These are phyloP conservation scores for Tilletiopsis washingtonensis DNA, from an alignment of 1,284 basidiomycete genomes.

Conservation along the genomic window DNA sequence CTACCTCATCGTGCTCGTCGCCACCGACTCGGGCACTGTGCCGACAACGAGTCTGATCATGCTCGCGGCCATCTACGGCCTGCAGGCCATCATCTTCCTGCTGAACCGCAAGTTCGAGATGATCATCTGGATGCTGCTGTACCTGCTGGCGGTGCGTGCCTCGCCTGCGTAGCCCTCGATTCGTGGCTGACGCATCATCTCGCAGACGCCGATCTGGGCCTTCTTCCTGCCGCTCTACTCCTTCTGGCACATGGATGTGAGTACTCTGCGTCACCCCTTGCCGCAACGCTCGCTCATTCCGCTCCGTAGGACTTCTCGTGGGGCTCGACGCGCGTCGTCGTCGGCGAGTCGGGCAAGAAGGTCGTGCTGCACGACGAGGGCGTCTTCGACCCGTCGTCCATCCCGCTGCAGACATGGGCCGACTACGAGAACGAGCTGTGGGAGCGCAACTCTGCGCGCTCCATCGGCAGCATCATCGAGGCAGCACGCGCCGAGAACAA, in stretches of 20 bases:
- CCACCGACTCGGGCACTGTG: conserved; percentile 28
- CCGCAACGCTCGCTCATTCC: too few relatives aligned
- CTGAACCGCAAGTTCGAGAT: conserved; percentile 47
- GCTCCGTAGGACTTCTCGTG: conserved; percentile 90
- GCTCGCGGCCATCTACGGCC: conserved; percentile 85
- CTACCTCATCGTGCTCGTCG: conserved; percentile 53
- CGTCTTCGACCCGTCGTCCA: conserved; percentile 82
- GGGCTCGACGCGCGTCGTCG: conserved; percentile 87
- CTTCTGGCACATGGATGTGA: conserved; percentile 99
- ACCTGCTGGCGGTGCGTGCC: conserved; percentile 81
- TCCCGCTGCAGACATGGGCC: conserved; percentile 92
- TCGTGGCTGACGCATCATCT: too few relatives aligned
- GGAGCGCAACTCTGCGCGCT: conserved; percentile 32
- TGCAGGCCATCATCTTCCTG: conserved; percentile 47
- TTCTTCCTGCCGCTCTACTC: conserved; percentile 90
- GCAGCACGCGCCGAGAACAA: conserved; percentile 28
- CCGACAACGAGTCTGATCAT: conserved; percentile 68
- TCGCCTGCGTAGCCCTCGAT: conserved; percentile 47
- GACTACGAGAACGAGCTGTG: conserved; percentile 85
- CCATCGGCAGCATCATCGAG: conserved; percentile 32
- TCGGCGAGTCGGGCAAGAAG: conserved; percentile 77
- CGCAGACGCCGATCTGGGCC: conserved; percentile 83
- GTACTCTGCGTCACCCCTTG: too few relatives aligned
- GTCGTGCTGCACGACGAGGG: conserved; percentile 93
- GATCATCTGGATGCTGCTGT: conserved; percentile 43